A percentile compares a stretch with the other conserved stretches of the same genome.
Conservation (phyloP, 768 basidiomycete genomes). For the Lyophyllum shimeji region DNA sequence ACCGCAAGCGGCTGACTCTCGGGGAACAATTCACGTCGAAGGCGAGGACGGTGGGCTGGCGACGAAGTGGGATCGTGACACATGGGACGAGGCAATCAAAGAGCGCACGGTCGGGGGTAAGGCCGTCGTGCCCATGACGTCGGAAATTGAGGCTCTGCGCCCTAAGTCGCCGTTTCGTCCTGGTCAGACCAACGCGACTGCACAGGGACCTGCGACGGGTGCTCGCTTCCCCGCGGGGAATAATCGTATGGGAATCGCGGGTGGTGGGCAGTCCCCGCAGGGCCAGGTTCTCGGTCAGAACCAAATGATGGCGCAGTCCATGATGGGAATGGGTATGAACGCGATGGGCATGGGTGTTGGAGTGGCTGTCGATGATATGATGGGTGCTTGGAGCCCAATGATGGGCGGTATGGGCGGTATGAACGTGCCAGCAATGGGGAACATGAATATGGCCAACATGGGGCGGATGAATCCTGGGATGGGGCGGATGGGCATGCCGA, state of each 20-base stretch:
- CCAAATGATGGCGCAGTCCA: conserved; percentile 32
- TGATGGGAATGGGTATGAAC: conserved; percentile 33
- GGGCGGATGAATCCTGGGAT: conserved; percentile 29
- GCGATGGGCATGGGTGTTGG: conserved; percentile 28
- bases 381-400: conserved; percentile 37
- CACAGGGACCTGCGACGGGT: conserved; percentile 15
- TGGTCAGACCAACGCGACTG: conserved; percentile 23
- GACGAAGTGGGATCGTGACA: conserved; percentile 57
- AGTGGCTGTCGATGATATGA: conserved; percentile 30
- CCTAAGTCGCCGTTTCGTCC: conserved; percentile 79
- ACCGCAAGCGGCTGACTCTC: conserved; percentile 29
- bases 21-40: conserved; percentile 35
- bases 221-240: conserved; percentile 16
- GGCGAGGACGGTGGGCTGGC: conserved; percentile 43
- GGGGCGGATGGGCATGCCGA: conserved; percentile 25
- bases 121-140: conserved; percentile 66
- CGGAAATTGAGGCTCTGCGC: conserved; percentile 81
- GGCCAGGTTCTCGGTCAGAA: conserved; percentile 29
- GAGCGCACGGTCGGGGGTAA: conserved; percentile 55
- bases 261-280: conserved; percentile 18
- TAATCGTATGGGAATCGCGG: conserved; percentile 23
- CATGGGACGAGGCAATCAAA: conserved; percentile 64
- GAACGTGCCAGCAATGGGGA: conserved; percentile 25
- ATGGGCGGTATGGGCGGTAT: conserved; percentile 28
- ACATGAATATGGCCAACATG: conserved; percentile 25